Evolutionary conservation across 1,284 basidiomycete species (phyloP).

Genomic region (Ganoderma lucidum): DNA sequence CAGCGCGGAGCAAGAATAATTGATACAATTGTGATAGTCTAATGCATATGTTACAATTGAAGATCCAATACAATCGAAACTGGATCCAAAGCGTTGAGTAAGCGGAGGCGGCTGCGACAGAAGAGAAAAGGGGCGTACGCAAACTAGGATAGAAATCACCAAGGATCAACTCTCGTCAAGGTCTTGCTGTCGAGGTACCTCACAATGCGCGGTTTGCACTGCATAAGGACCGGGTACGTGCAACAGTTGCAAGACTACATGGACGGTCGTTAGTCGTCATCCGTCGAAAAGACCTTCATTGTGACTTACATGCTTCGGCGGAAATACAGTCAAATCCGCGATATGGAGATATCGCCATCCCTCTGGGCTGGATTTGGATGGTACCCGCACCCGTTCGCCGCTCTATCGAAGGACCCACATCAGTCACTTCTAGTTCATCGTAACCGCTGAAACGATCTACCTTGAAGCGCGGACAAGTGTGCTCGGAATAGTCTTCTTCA

Average conservation of each 20-base stretch:
- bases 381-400: conserved; percentile 16
- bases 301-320: conserved; percentile 12
- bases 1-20: background rate
- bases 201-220: conserved; percentile 13
- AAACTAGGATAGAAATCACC: conserved; percentile 9
- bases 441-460: background rate
- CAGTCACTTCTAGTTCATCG: background rate
- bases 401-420: background rate
- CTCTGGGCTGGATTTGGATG: background rate
- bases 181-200: conserved; percentile 15
- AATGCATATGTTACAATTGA: background rate
- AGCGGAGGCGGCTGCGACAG: too few species aligned
- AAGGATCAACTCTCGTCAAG: conserved; percentile 7
- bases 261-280: background rate
- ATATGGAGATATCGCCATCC: conserved; percentile 13
- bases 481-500: background rate
- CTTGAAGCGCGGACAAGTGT: conserved; percentile 8
- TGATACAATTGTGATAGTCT: conserved; percentile 4
- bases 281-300: too few species aligned
- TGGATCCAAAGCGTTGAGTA: background rate
- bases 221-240: conserved; percentile 18
- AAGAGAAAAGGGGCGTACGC: background rate
- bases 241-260: conserved; percentile 3
- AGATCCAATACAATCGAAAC: conserved; percentile 4
- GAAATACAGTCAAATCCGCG: conserved; percentile 16